Evolutionary conservation across 306 rosid genomes (phyloP).

Genomic region (Prunus persica): DNA sequence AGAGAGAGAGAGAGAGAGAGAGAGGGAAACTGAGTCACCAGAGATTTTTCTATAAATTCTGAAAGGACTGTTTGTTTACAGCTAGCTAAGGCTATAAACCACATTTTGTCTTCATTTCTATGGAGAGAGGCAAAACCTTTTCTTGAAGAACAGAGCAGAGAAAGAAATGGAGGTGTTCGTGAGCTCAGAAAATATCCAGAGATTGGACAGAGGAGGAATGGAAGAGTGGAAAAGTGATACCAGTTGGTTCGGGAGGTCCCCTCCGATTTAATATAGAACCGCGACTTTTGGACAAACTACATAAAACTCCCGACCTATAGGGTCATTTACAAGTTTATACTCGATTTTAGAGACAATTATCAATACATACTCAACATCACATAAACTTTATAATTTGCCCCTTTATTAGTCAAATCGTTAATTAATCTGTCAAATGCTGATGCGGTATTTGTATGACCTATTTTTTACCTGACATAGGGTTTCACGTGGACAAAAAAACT

Average conservation of each 20-base stretch:
- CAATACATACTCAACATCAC: too few species aligned
- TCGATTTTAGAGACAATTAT: too few species aligned
- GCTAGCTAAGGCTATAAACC: background rate
- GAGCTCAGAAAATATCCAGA: conserved; percentile 1
- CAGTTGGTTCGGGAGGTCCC: background rate
- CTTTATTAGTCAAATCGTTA: too few species aligned
- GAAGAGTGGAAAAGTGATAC: background rate
- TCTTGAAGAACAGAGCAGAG: background rate
- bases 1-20: background rate
- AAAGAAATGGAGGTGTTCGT: conserved; percentile 6
- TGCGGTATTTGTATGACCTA: too few species aligned
- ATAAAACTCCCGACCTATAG: too few species aligned
- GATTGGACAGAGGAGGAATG: background rate
- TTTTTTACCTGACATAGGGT: too few species aligned
- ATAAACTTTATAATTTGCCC: too few species aligned
- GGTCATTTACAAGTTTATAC: too few species aligned
- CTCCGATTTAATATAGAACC: background rate
- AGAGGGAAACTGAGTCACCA: background rate
- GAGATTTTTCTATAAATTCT: background rate
- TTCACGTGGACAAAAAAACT: too few species aligned
- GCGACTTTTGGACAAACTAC: too few species aligned
- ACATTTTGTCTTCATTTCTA: conserved; percentile 4
- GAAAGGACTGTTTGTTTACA: background rate
- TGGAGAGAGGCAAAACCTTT: background rate
- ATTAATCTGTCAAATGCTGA: too few species aligned